These are phyloP conservation scores for Trichoderma virens DNA, from an alignment of 495 filamentous ascomycete species.

Conservation along the genomic window DNA sequence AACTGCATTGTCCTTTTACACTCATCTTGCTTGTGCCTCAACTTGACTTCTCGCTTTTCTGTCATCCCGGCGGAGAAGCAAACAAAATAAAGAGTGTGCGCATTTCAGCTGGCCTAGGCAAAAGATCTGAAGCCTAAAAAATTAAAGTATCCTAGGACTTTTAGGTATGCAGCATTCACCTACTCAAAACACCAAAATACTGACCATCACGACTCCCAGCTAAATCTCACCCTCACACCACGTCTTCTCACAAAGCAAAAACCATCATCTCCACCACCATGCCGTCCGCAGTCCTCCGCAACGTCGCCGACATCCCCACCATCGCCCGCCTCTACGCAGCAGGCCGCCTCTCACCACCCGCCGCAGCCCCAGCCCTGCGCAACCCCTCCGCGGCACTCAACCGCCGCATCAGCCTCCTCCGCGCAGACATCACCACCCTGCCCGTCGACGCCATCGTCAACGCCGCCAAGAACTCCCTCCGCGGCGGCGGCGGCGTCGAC, in stretches of 20 bases:
- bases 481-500: slow-evolving; percentile 82
- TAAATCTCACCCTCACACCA: not conserved
- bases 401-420: slow-evolving; percentile 60
- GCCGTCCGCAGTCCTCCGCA: slow-evolving; percentile 23
- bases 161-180: too few relatives aligned
- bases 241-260: not conserved
- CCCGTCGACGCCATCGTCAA: slow-evolving; percentile 83
- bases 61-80: too few relatives aligned
- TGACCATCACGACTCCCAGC: not conserved
- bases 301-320: slow-evolving; percentile 52
- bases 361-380: slow-evolving; percentile 17
- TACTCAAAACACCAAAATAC: not conserved
- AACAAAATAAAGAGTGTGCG: too few relatives aligned
- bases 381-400: slow-evolving; percentile 53
- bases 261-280: slow-evolving; percentile 4
- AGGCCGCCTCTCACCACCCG: slow-evolving; percentile 26
- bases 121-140: too few relatives aligned
- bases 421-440: slow-evolving; percentile 77
- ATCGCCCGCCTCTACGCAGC: slow-evolving; percentile 53
- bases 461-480: slow-evolving; percentile 72
- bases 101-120: too few relatives aligned
- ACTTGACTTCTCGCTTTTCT: too few relatives aligned
- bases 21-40: too few relatives aligned
- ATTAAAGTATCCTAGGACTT: too few relatives aligned
- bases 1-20: too few relatives aligned